Percentiles rank a stretch among this genome's conserved stretches.
Conservation (phyloP, 352 stramenopile genomes). For the Phytophthora podocarpi region DNA sequence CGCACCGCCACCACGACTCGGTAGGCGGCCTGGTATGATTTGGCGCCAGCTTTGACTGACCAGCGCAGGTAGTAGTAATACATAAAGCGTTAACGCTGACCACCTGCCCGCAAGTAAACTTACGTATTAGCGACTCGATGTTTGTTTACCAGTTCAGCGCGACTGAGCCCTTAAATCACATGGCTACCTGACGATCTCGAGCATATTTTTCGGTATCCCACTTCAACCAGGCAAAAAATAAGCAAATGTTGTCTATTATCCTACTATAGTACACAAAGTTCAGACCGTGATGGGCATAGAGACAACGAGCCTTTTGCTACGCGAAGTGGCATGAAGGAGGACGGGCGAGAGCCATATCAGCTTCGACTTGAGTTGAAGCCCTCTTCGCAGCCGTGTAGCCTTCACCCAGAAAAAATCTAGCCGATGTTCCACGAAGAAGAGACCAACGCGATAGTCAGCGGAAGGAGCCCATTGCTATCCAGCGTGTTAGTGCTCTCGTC, state of each 20-base stretch:
- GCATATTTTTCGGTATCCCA: slow-evolving; percentile 13
- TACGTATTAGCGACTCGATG: slow-evolving; percentile 7
- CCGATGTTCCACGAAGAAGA: no score
- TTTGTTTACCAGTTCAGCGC: slow-evolving; percentile 12
- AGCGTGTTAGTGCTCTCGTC: not conserved
- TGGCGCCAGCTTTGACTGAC: slow-evolving; percentile 10
- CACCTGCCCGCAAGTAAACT: slow-evolving; percentile 13
- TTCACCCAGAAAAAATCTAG: slow-evolving; percentile 24
- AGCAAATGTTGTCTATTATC: not conserved
- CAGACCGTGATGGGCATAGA: not conserved
- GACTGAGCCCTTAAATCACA: slow-evolving; percentile 20
- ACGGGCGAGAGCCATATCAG: slow-evolving; percentile 17
- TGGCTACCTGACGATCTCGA: slow-evolving; percentile 9
- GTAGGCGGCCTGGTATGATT: slow-evolving; percentile 37
- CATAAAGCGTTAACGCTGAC: slow-evolving; percentile 7
- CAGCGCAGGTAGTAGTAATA: slow-evolving; percentile 4
- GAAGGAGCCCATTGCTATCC: not conserved
- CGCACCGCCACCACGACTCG: slow-evolving; percentile 2
- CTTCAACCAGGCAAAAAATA: not conserved
- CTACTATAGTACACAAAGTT: slow-evolving; percentile 1
- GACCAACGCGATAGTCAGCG: not conserved
- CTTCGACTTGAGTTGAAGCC: slow-evolving; percentile 24
- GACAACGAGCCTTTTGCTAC: not conserved
- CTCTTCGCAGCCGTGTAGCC: no score
- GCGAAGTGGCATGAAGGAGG: not conserved